Conservation (phyloP, 148 eudicot genomes). For the Heliosperma pusillum region DNA sequence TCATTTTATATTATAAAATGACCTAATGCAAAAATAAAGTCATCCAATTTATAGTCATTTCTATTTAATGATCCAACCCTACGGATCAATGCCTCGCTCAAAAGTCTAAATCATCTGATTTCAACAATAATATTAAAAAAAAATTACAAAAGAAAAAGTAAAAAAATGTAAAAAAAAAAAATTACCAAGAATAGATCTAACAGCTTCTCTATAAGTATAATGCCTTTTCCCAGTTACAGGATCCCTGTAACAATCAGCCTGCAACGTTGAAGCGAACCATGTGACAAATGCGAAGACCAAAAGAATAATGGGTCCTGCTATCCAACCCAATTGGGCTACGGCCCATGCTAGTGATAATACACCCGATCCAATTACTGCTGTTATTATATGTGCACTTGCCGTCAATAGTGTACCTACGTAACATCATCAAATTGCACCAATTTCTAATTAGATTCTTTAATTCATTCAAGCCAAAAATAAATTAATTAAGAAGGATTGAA, state of each 20-base stretch:
- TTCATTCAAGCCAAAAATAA: too few relatives aligned
- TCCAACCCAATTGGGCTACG: constrained; percentile 20
- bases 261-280: constrained; percentile 5
- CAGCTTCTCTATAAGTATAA: constrained; percentile 47
- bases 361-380: constrained; percentile 16
- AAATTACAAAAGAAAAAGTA: too few relatives aligned
- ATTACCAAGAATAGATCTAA: constrained; percentile 46
- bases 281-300: constrained; percentile 8
- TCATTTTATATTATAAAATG: too few relatives aligned
- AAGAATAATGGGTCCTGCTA: constrained; percentile 7
- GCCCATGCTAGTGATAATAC: constrained; percentile 16
- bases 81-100: too few relatives aligned
- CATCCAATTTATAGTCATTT: too few relatives aligned
- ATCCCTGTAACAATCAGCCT: constrained; percentile 14
- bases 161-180: too few relatives aligned
- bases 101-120: too few relatives aligned
- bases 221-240: constrained; percentile 38
- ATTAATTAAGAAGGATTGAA: too few relatives aligned
- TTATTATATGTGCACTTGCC: constrained; percentile 17
- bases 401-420: constrained; percentile 15
- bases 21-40: too few relatives aligned
- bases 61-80: too few relatives aligned
- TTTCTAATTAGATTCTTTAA: too few relatives aligned
- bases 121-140: too few relatives aligned
- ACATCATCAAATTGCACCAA: not conserved